These are phyloP conservation scores for Boletellus ananas DNA, from an alignment of 768 basidiomycete species.

Conservation along the genomic window DNA sequence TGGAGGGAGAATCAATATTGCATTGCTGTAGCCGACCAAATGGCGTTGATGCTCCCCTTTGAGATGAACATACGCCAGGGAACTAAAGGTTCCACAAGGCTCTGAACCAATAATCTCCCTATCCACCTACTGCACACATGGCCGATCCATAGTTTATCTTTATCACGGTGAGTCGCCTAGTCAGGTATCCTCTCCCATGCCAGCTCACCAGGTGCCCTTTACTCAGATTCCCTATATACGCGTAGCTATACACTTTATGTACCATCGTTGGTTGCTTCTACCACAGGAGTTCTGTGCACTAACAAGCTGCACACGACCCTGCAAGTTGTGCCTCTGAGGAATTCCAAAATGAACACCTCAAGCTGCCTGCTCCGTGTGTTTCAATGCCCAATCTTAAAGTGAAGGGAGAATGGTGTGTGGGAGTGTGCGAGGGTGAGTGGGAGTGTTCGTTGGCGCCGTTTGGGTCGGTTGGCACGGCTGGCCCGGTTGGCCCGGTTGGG, in stretches of 20 bases:
- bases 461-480: too few relatives aligned
- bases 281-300: background rate
- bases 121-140: background rate
- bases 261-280: background rate
- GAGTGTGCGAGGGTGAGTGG: too few relatives aligned
- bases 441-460: too few relatives aligned
- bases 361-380: too few relatives aligned
- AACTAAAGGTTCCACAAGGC: conserved; percentile 15
- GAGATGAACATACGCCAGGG: conserved; percentile 26
- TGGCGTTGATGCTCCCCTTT: conserved; percentile 46
- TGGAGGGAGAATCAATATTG: conserved; percentile 68
- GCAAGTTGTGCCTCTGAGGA: too few relatives aligned
- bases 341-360: background rate
- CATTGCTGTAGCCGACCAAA: conserved; percentile 57
- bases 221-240: too few relatives aligned
- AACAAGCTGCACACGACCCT: conserved; percentile 2
- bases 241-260: background rate
- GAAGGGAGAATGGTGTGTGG: too few relatives aligned
- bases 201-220: too few relatives aligned
- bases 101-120: conserved; percentile 12
- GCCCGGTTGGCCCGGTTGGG: too few relatives aligned
- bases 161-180: conserved; percentile 1
- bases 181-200: background rate
- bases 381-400: too few relatives aligned
- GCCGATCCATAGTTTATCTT: background rate